These are phyloP conservation scores for Phytopythium litorale DNA, from an alignment of 352 stramenopile genomes.

Conservation along the genomic window DNA sequence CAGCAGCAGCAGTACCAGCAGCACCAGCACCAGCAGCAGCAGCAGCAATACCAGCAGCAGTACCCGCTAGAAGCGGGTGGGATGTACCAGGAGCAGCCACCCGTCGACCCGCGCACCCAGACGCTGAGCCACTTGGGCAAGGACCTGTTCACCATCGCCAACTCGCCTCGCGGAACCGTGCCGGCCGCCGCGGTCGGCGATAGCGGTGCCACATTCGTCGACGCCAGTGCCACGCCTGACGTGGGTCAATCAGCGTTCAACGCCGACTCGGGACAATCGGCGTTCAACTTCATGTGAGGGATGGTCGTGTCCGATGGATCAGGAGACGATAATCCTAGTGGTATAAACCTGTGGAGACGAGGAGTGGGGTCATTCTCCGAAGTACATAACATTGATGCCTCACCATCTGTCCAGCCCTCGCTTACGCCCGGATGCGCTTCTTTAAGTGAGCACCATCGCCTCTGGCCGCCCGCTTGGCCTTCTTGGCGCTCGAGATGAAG, in stretches of 20 bases:
- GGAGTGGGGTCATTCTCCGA: too few relatives aligned
- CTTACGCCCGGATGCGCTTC: constrained; percentile 29
- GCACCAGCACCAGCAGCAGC: constrained; percentile 27
- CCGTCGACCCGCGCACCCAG: constrained; percentile 57
- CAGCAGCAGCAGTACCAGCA: constrained; percentile 25
- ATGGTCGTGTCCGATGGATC: too few relatives aligned
- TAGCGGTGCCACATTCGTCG: not conserved
- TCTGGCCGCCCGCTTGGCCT: constrained; percentile 25
- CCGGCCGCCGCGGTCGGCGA: constrained; percentile 16
- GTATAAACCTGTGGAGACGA: constrained; percentile 3
- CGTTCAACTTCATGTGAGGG: constrained; percentile 82
- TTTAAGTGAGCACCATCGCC: constrained; percentile 4
- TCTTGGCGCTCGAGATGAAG: constrained; percentile 43
- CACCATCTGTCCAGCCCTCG: not conserved
- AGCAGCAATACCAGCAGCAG: constrained; percentile 28
- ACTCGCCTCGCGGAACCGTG: constrained; percentile 56
- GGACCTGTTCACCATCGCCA: constrained; percentile 82
- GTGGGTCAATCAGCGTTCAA: constrained; percentile 77
- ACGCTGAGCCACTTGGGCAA: constrained; percentile 79
- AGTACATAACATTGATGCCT: not conserved
- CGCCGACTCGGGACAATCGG: constrained; percentile 50
- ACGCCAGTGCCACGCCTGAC: constrained; percentile 2
- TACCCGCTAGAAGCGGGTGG: constrained; percentile 7
- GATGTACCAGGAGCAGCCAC: constrained; percentile 5
- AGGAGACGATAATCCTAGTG: too few relatives aligned